phyloP scores from a whole-genome alignment of 371 early-diverging fungal species.

The Rhizopus sp. region DNA sequence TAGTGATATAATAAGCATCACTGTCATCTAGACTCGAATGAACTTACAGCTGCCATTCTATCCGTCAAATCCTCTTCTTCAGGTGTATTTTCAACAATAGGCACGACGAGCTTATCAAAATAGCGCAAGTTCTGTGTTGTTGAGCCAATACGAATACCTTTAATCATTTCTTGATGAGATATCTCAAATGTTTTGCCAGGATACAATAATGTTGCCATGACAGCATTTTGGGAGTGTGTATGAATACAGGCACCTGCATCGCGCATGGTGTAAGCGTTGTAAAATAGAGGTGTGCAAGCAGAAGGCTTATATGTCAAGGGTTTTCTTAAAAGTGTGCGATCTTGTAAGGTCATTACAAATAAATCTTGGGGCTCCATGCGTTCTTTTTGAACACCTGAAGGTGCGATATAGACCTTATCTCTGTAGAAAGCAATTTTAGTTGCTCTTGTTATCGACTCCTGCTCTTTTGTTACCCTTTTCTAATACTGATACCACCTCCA shows the following conservation, averaged over 20 bases:
- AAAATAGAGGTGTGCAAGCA: conserved; percentile 96
- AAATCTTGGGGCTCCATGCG: conserved; percentile 84
- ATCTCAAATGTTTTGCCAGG: conserved; percentile 76
- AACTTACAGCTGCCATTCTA: conserved; percentile 82
- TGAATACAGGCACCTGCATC: conserved; percentile 95
- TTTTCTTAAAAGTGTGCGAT: conserved; percentile 65
- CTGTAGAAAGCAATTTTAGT: conserved; percentile 25
- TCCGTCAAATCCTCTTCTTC: conserved; percentile 92
- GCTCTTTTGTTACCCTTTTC: conserved; percentile 58
- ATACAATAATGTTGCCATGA: conserved; percentile 87
- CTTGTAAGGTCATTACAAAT: conserved; percentile 76
- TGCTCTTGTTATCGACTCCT: background rate
- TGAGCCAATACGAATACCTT: conserved; percentile 89
- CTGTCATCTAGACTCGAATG: background rate
- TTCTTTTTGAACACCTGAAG: conserved; percentile 96
- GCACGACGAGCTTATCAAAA: conserved; percentile 88
- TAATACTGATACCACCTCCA: conserved; percentile 93
- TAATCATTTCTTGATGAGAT: conserved; percentile 98
- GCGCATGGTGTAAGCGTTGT: conserved; percentile 88
- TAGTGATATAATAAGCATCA: conserved; percentile 18
- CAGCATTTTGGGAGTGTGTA: conserved; percentile 95
- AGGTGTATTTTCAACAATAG: conserved; percentile 96
- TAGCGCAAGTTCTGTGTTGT: conserved; percentile 64
- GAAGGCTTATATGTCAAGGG: conserved; percentile 76
- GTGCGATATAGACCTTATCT: conserved; percentile 86